Evolutionary conservation across 352 stramenopile genomes (phyloP).

Genomic region (Phytophthora tubulina): DNA sequence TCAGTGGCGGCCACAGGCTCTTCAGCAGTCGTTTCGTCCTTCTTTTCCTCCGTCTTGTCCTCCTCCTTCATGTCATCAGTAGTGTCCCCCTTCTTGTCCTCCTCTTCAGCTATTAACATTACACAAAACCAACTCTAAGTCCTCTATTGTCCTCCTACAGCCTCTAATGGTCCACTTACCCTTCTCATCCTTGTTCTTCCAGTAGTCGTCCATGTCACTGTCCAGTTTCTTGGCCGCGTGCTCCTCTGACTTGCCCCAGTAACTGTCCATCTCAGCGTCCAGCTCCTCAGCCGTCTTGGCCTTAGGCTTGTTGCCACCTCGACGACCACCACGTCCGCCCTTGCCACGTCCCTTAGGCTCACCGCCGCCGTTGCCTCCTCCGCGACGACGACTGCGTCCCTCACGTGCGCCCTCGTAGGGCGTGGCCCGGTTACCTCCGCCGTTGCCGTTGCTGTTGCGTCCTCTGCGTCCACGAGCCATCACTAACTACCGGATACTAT

Average conservation of each 20-base stretch:
- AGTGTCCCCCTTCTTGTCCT: conserved; percentile 32
- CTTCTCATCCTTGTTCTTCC: conserved; percentile 81
- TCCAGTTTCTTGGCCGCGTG: conserved; percentile 88
- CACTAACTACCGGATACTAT: conserved; percentile 6
- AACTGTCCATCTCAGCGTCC: conserved; percentile 88
- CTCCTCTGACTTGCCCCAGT: conserved; percentile 89
- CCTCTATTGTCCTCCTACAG: not conserved
- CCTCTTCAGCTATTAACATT: conserved; percentile 29
- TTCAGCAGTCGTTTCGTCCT: conserved; percentile 36
- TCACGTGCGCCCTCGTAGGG: conserved; percentile 57
- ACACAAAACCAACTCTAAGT: conserved; percentile 13
- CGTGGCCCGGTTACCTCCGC: conserved; percentile 37
- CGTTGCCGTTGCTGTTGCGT: conserved; percentile 34
- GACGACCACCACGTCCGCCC: conserved; percentile 32
- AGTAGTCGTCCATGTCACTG: conserved; percentile 90
- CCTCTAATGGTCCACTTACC: conserved; percentile 32
- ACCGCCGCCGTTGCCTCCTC: conserved; percentile 23
- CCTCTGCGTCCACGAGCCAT: conserved; percentile 57
- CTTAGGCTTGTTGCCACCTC: conserved; percentile 64
- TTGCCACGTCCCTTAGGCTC: conserved; percentile 35
- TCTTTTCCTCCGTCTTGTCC: conserved; percentile 31
- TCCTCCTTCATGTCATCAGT: conserved; percentile 22
- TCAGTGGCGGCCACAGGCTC: conserved; percentile 25
- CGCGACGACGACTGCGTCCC: conserved; percentile 39
- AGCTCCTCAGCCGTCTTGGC: conserved; percentile 81